Evolutionary conservation across 2,329 filamentous ascomycete species (phyloP).

Genomic region (Fusarium nurragi): DNA sequence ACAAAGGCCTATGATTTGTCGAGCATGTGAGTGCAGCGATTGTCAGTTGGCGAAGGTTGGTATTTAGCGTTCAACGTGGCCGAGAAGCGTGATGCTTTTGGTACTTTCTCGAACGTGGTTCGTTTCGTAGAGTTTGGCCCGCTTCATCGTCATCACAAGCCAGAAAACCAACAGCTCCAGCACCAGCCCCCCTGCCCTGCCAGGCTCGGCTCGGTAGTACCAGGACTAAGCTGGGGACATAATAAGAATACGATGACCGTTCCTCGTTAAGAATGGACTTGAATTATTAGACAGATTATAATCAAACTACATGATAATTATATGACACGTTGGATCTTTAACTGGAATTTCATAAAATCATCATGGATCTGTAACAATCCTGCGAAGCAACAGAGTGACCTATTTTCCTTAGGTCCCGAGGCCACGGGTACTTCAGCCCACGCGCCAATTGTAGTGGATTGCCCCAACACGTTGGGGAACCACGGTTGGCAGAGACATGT

Average conservation of each 20-base stretch:
- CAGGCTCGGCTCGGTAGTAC: not conserved
- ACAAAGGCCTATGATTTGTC: slow-evolving; percentile 10
- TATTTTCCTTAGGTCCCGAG: not conserved
- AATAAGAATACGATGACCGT: not conserved
- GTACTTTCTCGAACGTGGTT: slow-evolving; percentile 9
- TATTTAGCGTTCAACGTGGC: slow-evolving; percentile 33
- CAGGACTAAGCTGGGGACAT: not conserved
- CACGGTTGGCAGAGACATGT: slow-evolving; percentile 15
- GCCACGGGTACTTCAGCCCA: slow-evolving; percentile 11
- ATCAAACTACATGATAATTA: not conserved
- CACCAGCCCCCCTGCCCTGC: not conserved
- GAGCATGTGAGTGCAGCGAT: not conserved
- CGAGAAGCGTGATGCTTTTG: slow-evolving; percentile 19
- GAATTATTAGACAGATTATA: not conserved
- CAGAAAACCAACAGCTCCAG: slow-evolving; percentile 13
- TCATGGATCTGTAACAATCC: not conserved
- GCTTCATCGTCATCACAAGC: slow-evolving; percentile 38
- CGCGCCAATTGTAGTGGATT: slow-evolving; percentile 41
- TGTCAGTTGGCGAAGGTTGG: slow-evolving; percentile 1
- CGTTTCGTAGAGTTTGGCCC: slow-evolving; percentile 25
- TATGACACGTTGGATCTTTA: not conserved
- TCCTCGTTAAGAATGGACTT: too few species aligned
- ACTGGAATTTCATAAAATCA: not conserved
- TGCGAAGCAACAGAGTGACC: not conserved
- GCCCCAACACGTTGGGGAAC: slow-evolving; percentile 43